A percentile compares a stretch with the other conserved stretches of the same genome.
These are phyloP conservation scores for Chloropicon primus DNA, from an alignment of 139 green algal species.

Conservation along the genomic window DNA sequence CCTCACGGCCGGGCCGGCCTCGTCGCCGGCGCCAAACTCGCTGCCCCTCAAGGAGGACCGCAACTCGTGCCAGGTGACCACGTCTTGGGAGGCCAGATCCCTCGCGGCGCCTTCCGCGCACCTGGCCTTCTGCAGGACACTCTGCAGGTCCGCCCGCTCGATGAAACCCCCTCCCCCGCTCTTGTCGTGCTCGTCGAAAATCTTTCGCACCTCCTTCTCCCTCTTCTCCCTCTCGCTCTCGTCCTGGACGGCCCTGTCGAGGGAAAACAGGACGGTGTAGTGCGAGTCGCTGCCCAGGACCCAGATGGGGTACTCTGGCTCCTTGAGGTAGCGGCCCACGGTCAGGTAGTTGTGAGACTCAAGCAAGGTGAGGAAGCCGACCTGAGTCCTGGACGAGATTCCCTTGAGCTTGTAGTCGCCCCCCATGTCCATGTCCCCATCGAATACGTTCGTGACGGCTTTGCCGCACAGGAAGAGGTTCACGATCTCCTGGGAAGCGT, in stretches of 20 bases:
- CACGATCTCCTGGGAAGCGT: constrained; percentile 28
- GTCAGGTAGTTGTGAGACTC: constrained; percentile 43
- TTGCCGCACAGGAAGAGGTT: constrained; percentile 28
- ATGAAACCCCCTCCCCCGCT: neutral
- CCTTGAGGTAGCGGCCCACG: constrained; percentile 43
- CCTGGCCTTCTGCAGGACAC: neutral
- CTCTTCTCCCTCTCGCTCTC: neutral
- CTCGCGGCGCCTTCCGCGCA: neutral
- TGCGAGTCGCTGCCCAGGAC: constrained; percentile 57
- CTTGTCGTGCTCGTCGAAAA: neutral
- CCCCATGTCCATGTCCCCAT: constrained; percentile 22
- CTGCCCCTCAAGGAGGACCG: neutral
- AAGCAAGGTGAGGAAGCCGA: constrained; percentile 51
- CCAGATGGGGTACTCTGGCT: constrained; percentile 42
- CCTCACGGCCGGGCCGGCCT: neutral
- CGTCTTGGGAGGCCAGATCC: neutral
- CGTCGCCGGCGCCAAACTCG: neutral
- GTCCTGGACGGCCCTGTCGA: neutral
- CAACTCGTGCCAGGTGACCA: neutral
- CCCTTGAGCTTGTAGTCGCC: constrained; percentile 19
- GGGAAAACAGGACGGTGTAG: constrained; percentile 46
- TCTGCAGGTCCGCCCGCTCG: neutral
- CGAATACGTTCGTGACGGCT: constrained; percentile 26
- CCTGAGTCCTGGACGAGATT: constrained; percentile 11
- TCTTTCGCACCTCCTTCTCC: neutral